Percentiles rank a stretch among this genome's conserved stretches.
phyloP scores from a whole-genome alignment of 768 basidiomycete genomes.

The Suillus subalutaceus region DNA sequence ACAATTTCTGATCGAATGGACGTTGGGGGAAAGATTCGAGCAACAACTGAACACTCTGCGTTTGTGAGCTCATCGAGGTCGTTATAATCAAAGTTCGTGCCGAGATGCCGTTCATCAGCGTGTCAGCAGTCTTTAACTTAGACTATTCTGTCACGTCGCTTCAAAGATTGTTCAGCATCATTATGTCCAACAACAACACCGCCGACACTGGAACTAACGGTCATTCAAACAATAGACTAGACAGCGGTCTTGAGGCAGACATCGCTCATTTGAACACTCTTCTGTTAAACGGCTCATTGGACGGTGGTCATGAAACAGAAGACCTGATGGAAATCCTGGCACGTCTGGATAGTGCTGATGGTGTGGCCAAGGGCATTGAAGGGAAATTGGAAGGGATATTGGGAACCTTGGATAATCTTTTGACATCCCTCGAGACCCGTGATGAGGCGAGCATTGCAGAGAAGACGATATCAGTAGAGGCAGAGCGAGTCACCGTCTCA shows the following conservation, averaged over 20 bases:
- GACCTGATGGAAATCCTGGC: constrained; percentile 54
- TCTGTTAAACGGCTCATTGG: constrained; percentile 27
- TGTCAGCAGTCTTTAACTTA: neutral
- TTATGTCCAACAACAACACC: constrained; percentile 28
- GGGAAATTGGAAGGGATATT: constrained; percentile 62
- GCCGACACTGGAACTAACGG: constrained; percentile 14
- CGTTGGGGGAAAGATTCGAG: constrained; percentile 54
- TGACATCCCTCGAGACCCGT: constrained; percentile 45
- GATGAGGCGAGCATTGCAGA: constrained; percentile 10
- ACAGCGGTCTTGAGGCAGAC: constrained; percentile 38
- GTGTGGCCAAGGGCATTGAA: constrained; percentile 65
- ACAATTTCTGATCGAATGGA: constrained; percentile 48
- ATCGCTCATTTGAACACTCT: constrained; percentile 36
- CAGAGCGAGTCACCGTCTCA: neutral
- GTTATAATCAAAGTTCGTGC: constrained; percentile 9
- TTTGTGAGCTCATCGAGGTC: constrained; percentile 51
- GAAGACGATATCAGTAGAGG: neutral
- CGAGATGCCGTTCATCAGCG: constrained; percentile 28
- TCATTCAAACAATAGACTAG: constrained; percentile 8
- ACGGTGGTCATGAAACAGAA: constrained; percentile 39
- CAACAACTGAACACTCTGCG: constrained; percentile 52
- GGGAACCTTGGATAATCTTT: constrained; percentile 55
- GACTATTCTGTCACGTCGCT: neutral
- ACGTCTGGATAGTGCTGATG: constrained; percentile 58
- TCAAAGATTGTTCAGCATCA: neutral